A percentile compares a stretch with the other conserved stretches of the same genome.
Conservation (phyloP, 2,329 filamentous ascomycete species). For the Chrysoporthe puriensis region DNA sequence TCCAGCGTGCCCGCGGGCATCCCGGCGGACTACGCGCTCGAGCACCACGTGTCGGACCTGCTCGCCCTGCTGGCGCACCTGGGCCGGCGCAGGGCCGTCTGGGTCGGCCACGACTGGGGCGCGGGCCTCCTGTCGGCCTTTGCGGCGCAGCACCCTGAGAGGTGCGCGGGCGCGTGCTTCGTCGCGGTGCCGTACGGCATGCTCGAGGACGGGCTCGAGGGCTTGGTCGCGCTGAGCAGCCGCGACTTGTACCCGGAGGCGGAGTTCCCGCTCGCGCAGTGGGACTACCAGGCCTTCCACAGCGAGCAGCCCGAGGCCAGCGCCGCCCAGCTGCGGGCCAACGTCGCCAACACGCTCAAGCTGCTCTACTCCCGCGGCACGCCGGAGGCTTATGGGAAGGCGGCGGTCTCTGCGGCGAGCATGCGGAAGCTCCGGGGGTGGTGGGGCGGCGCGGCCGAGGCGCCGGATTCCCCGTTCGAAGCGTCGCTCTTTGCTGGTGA, state of each 20-base stretch:
- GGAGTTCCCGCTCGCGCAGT: slow-evolving; percentile 41
- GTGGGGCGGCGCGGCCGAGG: slow-evolving; percentile 23
- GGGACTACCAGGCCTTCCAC: slow-evolving; percentile 38
- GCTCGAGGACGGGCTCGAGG: slow-evolving; percentile 45
- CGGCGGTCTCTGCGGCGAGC: background rate
- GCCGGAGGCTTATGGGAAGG: too few species aligned
- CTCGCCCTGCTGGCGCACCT: slow-evolving; percentile 39
- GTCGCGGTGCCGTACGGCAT: slow-evolving; percentile 46
- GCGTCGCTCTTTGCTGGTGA: slow-evolving; percentile 28
- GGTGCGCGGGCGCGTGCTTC: slow-evolving; percentile 33
- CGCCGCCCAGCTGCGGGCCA: slow-evolving; percentile 28
- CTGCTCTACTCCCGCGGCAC: slow-evolving; percentile 12
- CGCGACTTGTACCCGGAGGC: slow-evolving; percentile 49
- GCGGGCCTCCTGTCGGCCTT: slow-evolving; percentile 35
- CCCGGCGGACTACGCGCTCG: slow-evolving; percentile 37
- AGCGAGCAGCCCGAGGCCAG: slow-evolving; percentile 35
- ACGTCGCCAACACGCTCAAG: slow-evolving; percentile 30
- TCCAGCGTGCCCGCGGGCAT: slow-evolving; percentile 38
- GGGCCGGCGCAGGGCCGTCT: slow-evolving; percentile 45
- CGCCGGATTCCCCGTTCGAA: slow-evolving; percentile 11
- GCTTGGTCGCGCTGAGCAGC: slow-evolving; percentile 42
- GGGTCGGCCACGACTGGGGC: slow-evolving; percentile 51
- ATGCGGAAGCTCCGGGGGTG: slow-evolving; percentile 30
- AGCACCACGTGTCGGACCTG: slow-evolving; percentile 39
- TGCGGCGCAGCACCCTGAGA: slow-evolving; percentile 36